Evolutionary conservation across 441 rosid genomes (phyloP), one percentile per base, ranked within the genome.

Genomic region (Jatropha multifida): DNA sequence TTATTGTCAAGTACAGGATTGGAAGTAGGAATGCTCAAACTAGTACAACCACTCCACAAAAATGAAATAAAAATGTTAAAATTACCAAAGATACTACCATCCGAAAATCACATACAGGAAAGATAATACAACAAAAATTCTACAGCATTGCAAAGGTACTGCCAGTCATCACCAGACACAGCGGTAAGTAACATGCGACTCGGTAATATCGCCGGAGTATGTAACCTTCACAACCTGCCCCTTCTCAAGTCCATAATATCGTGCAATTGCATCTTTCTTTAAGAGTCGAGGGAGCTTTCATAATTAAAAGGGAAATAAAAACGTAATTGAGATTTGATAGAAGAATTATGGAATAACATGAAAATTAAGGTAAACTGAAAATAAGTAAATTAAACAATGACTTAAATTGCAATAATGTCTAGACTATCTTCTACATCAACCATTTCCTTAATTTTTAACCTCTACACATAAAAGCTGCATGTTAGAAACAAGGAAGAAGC

Each of bases 161-260:
- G 88, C 86, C 87, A 85, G 49, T 54, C 18, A 70, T 81, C 65
- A 90, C 86, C 87, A 86, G 44, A 92, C 90, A 15, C 97, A 94
- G 2, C 97, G 86, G 65, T 90, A 94, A 26, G 94, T 86, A 61
- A 87, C 89, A 79, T 89, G 86, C 0, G 89, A 82, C 75, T 85
- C 89, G 0, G 86, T 86, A 49, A 87, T 85, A 23, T 90, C 96
- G 14, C 89, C 91, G 3, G 71, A 79, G 75, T 92, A 86, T 8
- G 81, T 82, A 13, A 91, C 86, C 76, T 94, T 89, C 49, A 94
- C 88, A 55, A 92, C 93, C 79, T 94, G 92, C 26, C 97, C 97
- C 83, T 80, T 88, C 87, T 92, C 84, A 0, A 90, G 89, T 60
- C 93, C 98, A 77, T 89, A 92, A 75, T 94, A 92, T 67, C 87